These are phyloP conservation scores for Aspergillus neotritici DNA, from an alignment of 2,329 filamentous ascomycete species.

Conservation along the genomic window DNA sequence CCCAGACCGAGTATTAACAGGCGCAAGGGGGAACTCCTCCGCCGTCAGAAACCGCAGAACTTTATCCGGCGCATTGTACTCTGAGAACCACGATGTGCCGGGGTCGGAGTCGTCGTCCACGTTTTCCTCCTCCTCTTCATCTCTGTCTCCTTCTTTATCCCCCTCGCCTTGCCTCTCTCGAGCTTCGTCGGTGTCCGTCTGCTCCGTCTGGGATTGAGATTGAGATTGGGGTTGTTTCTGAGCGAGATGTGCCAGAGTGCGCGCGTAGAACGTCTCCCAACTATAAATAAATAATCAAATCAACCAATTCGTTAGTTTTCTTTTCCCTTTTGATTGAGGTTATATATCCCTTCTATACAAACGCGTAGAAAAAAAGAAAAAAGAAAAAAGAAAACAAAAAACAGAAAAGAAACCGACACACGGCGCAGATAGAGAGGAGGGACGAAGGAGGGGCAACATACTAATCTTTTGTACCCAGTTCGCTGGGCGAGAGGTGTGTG, in stretches of 20 bases:
- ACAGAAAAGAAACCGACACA: no score
- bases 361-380: not conserved
- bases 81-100: slow-evolving; percentile 94
- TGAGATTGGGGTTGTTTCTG: slow-evolving; percentile 15
- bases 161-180: slow-evolving; percentile 66
- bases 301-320: slow-evolving; percentile 8
- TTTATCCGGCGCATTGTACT: slow-evolving; percentile 79
- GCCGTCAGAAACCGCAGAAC: slow-evolving; percentile 63
- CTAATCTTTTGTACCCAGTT: slow-evolving; percentile 88
- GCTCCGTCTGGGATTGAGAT: slow-evolving; percentile 5
- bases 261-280: slow-evolving; percentile 55
- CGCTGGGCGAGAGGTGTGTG: slow-evolving; percentile 67
- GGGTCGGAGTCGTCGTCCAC: slow-evolving; percentile 66
- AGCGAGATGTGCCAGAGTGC: slow-evolving; percentile 38
- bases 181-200: slow-evolving; percentile 45
- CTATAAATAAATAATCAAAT: no score
- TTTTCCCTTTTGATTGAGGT: slow-evolving; percentile 2
- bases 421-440: no score
- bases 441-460: slow-evolving; percentile 44
- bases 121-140: slow-evolving; percentile 62
- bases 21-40: slow-evolving; percentile 42
- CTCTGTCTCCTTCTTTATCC: slow-evolving; percentile 39
- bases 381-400: no score
- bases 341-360: not conserved
- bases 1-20: slow-evolving; percentile 28